Conservation (phyloP, 306 rosid genomes). For the peach (Prunus persica) region DNA sequence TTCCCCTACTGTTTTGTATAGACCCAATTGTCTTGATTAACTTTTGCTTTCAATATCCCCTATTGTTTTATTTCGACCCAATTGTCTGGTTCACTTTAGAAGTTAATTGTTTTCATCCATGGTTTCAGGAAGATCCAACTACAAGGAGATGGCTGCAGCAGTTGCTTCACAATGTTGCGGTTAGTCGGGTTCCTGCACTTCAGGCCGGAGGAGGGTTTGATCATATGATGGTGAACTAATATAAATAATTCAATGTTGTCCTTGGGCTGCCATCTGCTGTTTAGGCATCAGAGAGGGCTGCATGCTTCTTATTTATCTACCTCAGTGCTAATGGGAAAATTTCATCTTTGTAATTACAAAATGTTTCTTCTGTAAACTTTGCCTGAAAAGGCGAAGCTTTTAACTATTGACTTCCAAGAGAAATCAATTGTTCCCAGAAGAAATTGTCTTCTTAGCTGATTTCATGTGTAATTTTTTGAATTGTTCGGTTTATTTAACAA, state of each 20-base stretch:
- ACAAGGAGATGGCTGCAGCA: slow-evolving; percentile 73
- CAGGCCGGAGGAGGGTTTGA: slow-evolving; percentile 59
- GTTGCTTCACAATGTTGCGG: slow-evolving; percentile 61
- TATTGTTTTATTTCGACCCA: neutral
- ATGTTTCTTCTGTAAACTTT: neutral
- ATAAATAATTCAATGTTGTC: neutral
- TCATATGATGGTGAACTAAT: slow-evolving; percentile 40
- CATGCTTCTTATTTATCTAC: neutral
- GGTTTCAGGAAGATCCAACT: slow-evolving; percentile 67
- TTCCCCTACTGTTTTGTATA: slow-evolving; percentile 1
- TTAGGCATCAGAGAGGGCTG: slow-evolving; percentile 11
- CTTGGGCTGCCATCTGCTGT: slow-evolving; percentile 8
- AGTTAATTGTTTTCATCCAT: slow-evolving; percentile 1
- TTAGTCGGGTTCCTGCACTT: slow-evolving; percentile 37
- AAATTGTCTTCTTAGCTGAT: neutral
- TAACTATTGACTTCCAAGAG: neutral
- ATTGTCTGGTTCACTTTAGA: neutral
- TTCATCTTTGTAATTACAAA: neutral
- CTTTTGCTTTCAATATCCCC: neutral
- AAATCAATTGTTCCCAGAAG: neutral
- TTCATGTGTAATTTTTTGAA: neutral
- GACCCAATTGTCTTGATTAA: neutral
- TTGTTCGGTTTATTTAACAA: neutral
- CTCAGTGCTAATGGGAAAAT: slow-evolving; percentile 10
- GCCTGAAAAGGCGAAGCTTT: neutral